Percentiles rank a stretch among this genome's conserved stretches.
These are phyloP conservation scores for Talaromyces sp. DNA, from an alignment of 2,329 filamentous ascomycete species.

Conservation along the genomic window DNA sequence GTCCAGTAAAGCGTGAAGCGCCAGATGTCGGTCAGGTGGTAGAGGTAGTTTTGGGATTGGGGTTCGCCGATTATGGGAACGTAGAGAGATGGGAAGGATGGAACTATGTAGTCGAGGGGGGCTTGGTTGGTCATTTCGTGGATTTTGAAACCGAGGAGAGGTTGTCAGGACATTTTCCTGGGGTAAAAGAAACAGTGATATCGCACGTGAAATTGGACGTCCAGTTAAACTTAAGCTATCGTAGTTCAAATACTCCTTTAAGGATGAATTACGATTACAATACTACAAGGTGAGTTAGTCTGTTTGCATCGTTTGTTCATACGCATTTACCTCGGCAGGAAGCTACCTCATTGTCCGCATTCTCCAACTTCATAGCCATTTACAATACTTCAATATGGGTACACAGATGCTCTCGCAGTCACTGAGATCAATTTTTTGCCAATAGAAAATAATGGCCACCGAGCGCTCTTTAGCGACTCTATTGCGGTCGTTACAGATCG, in stretches of 20 bases:
- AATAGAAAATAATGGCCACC: slow-evolving; percentile 48
- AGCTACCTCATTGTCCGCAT: not conserved
- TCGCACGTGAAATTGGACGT: not conserved
- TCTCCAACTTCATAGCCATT: not conserved
- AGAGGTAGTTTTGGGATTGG: slow-evolving; percentile 63
- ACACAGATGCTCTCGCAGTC: not conserved
- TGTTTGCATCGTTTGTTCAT: not conserved
- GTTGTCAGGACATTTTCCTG: too few relatives aligned
- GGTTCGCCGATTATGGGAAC: slow-evolving; percentile 62
- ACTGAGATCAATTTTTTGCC: not conserved
- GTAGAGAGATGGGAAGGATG: slow-evolving; percentile 77
- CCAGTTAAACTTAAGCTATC: not conserved
- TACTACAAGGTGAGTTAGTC: not conserved
- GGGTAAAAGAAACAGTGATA: not conserved
- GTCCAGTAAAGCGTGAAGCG: slow-evolving; percentile 87
- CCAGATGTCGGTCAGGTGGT: slow-evolving; percentile 74
- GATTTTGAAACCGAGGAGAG: too few relatives aligned
- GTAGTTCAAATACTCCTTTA: not conserved
- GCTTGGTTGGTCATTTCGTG: slow-evolving; percentile 26
- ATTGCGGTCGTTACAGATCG: slow-evolving; percentile 58
- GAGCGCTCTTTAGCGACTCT: slow-evolving; percentile 60
- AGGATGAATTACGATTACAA: not conserved
- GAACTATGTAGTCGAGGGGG: slow-evolving; percentile 62
- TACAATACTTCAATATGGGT: not conserved
- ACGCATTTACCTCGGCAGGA: not conserved